Evolutionary conservation across 371 early-diverging fungal species (phyloP).

Genomic region (Apophysomyces elegans): DNA sequence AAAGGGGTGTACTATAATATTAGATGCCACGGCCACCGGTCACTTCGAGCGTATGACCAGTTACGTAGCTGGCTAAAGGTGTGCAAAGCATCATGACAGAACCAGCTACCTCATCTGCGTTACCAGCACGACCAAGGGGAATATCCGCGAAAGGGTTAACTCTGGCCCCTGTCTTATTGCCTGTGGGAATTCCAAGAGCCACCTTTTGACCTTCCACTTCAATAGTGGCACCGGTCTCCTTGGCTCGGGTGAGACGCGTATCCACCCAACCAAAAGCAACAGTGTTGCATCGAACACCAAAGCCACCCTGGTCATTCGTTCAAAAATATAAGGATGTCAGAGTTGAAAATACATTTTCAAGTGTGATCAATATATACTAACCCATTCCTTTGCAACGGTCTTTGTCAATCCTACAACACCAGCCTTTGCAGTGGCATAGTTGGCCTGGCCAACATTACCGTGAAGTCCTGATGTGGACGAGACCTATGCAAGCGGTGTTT

Average conservation of each 20-base stretch:
- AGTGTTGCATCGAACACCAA: constrained; percentile 69
- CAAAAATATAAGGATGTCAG: background rate
- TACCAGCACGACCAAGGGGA: constrained; percentile 68
- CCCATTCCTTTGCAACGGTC: constrained; percentile 58
- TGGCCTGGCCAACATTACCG: constrained; percentile 70
- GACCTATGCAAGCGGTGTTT: constrained; percentile 45
- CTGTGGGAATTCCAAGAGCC: constrained; percentile 69
- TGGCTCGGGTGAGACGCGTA: constrained; percentile 72
- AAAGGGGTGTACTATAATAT: no score
- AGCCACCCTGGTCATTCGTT: constrained; percentile 32
- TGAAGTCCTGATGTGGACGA: constrained; percentile 73
- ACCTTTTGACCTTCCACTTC: constrained; percentile 72
- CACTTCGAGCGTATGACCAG: no score
- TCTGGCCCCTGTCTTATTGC: constrained; percentile 36
- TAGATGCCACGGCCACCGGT: no score
- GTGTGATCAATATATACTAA: constrained; percentile 4
- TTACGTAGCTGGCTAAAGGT: constrained; percentile 37
- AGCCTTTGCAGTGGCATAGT: constrained; percentile 54
- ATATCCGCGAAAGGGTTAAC: constrained; percentile 59
- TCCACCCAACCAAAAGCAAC: constrained; percentile 73
- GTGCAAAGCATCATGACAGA: constrained; percentile 67
- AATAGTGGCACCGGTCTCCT: constrained; percentile 69
- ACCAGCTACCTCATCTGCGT: constrained; percentile 70
- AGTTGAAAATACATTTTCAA: background rate
- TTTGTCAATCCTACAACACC: constrained; percentile 63